Conservation (phyloP, 73 alveolate species). For the Stentor coeruleus region DNA sequence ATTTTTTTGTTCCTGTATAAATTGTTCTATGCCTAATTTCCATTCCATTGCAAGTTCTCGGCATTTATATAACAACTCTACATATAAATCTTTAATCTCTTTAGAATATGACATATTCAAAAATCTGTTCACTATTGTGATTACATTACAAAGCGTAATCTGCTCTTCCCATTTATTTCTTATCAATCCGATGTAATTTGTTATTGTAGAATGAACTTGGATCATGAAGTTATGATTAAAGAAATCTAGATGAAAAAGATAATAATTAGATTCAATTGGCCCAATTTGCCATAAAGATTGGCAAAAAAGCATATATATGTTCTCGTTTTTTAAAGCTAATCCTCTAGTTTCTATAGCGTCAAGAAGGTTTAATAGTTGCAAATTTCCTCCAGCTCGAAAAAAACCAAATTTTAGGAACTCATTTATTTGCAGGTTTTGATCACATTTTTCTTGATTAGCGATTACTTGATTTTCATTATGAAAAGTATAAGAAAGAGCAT, state of each 20-base stretch:
- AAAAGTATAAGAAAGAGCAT: not conserved
- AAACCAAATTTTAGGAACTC: not conserved
- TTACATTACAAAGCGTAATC: not conserved
- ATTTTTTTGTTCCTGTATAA: too few species aligned
- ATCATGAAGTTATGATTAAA: too few species aligned
- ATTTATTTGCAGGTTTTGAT: not conserved
- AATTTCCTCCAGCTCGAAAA: not conserved
- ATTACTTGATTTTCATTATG: not conserved
- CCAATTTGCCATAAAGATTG: not conserved
- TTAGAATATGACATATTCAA: not conserved
- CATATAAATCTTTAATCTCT: not conserved
- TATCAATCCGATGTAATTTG: not conserved
- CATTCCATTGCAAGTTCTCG: not conserved
- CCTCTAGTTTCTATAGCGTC: not conserved
- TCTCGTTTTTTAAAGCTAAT: not conserved
- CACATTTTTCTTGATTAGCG: not conserved
- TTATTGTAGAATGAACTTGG: not conserved
- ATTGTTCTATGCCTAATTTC: not conserved
- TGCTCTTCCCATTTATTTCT: not conserved
- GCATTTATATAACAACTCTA: not conserved
- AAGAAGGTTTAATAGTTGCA: not conserved
- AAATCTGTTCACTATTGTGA: not conserved
- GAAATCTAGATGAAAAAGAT: not conserved
- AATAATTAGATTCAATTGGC: not conserved
- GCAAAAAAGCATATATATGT: not conserved